A percentile compares a stretch with the other conserved stretches of the same genome.
These are phyloP conservation scores for Boeremia exigua DNA, from an alignment of 2,329 filamentous ascomycete species.

Conservation along the genomic window DNA sequence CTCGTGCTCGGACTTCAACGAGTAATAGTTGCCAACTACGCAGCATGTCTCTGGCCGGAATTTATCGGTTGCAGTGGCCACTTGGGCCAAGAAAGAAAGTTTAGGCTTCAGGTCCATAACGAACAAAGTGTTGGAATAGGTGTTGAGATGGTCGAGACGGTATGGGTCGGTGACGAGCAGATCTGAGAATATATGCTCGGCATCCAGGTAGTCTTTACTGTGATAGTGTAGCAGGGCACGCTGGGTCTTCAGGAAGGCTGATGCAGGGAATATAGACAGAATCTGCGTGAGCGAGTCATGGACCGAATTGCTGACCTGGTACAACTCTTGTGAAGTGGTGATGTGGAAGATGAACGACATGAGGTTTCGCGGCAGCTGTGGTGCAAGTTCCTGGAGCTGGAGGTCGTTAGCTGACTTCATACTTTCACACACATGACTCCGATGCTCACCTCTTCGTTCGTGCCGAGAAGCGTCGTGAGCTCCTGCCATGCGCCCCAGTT, in stretches of 20 bases:
- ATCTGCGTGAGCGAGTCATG: constrained; percentile 79
- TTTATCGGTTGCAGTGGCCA: constrained; percentile 90
- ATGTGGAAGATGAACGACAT: constrained; percentile 94
- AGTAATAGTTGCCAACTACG: constrained; percentile 97
- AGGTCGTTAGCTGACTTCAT: not conserved
- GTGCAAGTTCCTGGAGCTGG: constrained; percentile 28
- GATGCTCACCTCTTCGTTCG: constrained; percentile 74
- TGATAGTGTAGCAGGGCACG: constrained; percentile 89
- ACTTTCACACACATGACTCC: too few relatives aligned
- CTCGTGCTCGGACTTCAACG: constrained; percentile 90
- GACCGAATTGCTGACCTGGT: constrained; percentile 79
- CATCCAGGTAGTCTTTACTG: constrained; percentile 75
- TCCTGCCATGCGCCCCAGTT: constrained; percentile 99
- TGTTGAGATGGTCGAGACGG: constrained; percentile 87
- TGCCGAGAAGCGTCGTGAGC: constrained; percentile 78
- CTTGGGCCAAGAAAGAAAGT: constrained; percentile 87
- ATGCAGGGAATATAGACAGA: constrained; percentile 82
- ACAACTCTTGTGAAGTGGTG: constrained; percentile 88
- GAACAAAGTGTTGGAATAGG: constrained; percentile 97
- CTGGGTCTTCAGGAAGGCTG: constrained; percentile 89
- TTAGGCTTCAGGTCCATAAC: constrained; percentile 88
- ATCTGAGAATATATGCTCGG: constrained; percentile 69
- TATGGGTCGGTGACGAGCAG: constrained; percentile 71
- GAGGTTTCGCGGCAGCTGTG: constrained; percentile 83
- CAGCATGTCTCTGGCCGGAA: constrained; percentile 97